Evolutionary conservation across 805 yeast genomes (phyloP).

Genomic region (Metschnikowia reukaufii): DNA sequence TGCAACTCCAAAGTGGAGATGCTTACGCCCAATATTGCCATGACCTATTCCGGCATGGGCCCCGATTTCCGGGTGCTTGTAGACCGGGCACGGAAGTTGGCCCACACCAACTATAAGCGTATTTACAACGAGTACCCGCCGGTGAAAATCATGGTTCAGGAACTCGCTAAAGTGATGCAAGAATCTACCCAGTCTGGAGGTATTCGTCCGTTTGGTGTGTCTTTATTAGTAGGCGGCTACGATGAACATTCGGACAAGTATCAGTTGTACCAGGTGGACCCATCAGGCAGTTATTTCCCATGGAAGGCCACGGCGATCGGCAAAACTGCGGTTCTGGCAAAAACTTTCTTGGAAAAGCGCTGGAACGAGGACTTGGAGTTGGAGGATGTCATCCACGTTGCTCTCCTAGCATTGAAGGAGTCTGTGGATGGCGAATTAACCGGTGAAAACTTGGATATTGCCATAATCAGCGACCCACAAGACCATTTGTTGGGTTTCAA

Average conservation of each 20-base stretch:
- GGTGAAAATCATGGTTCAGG: slow-evolving; percentile 88
- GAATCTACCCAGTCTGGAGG: slow-evolving; percentile 99
- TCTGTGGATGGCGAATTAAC: slow-evolving; percentile 97
- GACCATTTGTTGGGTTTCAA: slow-evolving; percentile 79
- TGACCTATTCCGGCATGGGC: slow-evolving; percentile 98
- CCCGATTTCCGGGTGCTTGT: slow-evolving; percentile 95
- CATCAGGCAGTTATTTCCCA: slow-evolving; percentile 96
- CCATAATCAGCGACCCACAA: slow-evolving; percentile 80
- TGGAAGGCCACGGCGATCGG: slow-evolving; percentile 99
- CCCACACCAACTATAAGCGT: slow-evolving; percentile 91
- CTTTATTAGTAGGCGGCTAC: slow-evolving; percentile 89
- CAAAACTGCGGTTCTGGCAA: slow-evolving; percentile 92
- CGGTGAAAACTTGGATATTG: slow-evolving; percentile 93
- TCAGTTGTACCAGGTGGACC: slow-evolving; percentile 94
- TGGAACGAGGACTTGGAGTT: slow-evolving; percentile 97
- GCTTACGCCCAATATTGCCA: slow-evolving; percentile 93
- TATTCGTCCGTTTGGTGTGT: slow-evolving; percentile 98
- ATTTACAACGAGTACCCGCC: slow-evolving; percentile 97
- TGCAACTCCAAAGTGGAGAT: slow-evolving; percentile 74
- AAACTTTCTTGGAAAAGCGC: slow-evolving; percentile 94
- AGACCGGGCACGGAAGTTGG: slow-evolving; percentile 89
- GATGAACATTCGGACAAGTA: slow-evolving; percentile 70
- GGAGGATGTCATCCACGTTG: slow-evolving; percentile 98
- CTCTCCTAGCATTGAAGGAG: slow-evolving; percentile 89
- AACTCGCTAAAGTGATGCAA: slow-evolving; percentile 94